Base-by-base conservation (phyloP, 306 rosid species). In the Cucurbita maxima region DNA sequence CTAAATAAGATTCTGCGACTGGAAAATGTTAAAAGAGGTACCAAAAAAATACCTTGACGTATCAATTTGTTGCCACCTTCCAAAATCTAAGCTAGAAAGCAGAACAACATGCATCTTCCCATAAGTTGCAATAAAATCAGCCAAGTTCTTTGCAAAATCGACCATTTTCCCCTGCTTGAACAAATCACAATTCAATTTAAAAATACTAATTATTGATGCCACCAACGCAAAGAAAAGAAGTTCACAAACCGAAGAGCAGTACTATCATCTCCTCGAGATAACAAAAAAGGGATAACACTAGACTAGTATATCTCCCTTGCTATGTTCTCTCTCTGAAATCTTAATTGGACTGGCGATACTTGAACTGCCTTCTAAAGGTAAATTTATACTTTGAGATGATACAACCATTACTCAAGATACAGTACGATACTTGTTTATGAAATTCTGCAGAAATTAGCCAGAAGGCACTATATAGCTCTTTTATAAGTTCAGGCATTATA, bases 11-110 rank as follows among this genome's bases (percentile, higher is more conserved):
- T 51, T 45, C 16, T 38, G n/a, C 10, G 19, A 25, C 59, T 70
- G 37, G 12, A 71, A 71, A 71, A 51, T 40, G 25, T 5, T 43
- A 43, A 55, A 11, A 6, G 45, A 34, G 34, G 68, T 57, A 58
- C 22, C 20, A 62, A 58, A 76, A 43, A n/a, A 22, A 73, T 85
- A 93, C 97, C 96, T 88, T 30, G 94, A 90, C 86, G 79, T 82
- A 76, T 93, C 97, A 83, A 90, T 84, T 52, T 82, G 81, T 84
- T 82, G 92, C 96, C 97, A 93, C 82, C 84, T 93, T 72, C 94
- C 90, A 79, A 90, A 93, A 69, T 93, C 98, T 79, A 93, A 87
- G 86, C 98, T 82, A 45, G 97, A 93, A 58, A 93, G 94, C 82
- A 93, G 75, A 75, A 88, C 60, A 54, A 89, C 73, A 73, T 86